Evolutionary conservation across 805 yeast genomes (phyloP).

Genomic region (Cyberlindnera meyerae): DNA sequence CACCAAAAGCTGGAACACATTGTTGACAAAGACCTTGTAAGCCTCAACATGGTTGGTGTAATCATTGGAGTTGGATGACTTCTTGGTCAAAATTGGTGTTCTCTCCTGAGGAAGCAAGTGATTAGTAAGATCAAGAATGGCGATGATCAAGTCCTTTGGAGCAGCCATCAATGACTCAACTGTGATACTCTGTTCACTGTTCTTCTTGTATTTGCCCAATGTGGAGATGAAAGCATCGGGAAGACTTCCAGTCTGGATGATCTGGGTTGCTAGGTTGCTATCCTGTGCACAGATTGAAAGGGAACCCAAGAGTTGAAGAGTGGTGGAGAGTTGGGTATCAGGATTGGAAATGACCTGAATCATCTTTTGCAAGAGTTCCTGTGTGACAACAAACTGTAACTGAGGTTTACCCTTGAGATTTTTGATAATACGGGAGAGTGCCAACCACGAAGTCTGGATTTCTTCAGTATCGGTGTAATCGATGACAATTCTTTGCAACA

Average conservation of each 20-base stretch:
- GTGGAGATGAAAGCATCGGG: constrained; percentile 45
- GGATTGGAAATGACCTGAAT: constrained; percentile 24
- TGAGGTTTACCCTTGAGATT: constrained; percentile 42
- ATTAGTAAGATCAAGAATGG: constrained; percentile 51
- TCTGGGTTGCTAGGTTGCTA: constrained; percentile 35
- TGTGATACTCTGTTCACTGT: constrained; percentile 32
- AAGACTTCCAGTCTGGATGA: constrained; percentile 46
- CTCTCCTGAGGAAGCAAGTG: constrained; percentile 49
- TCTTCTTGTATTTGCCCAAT: constrained; percentile 45
- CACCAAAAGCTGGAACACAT: constrained; percentile 48
- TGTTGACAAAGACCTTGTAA: constrained; percentile 35
- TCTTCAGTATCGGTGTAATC: constrained; percentile 54
- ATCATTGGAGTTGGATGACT: constrained; percentile 19
- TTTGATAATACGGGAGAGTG: constrained; percentile 53
- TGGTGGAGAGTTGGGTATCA: constrained; percentile 30
- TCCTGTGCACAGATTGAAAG: constrained; percentile 38
- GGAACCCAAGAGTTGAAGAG: constrained; percentile 34
- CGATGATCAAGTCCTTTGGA: constrained; percentile 59
- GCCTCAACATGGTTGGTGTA: constrained; percentile 24
- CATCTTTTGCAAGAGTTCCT: constrained; percentile 32
- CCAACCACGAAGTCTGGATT: constrained; percentile 60
- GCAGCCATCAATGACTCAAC: constrained; percentile 71
- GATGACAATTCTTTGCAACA: constrained; percentile 47
- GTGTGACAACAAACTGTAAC: constrained; percentile 40
- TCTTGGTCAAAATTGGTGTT: constrained; percentile 24